These are phyloP conservation scores for Xylariomycetidae sp. DNA, from an alignment of 2,329 filamentous ascomycete species.

Conservation along the genomic window DNA sequence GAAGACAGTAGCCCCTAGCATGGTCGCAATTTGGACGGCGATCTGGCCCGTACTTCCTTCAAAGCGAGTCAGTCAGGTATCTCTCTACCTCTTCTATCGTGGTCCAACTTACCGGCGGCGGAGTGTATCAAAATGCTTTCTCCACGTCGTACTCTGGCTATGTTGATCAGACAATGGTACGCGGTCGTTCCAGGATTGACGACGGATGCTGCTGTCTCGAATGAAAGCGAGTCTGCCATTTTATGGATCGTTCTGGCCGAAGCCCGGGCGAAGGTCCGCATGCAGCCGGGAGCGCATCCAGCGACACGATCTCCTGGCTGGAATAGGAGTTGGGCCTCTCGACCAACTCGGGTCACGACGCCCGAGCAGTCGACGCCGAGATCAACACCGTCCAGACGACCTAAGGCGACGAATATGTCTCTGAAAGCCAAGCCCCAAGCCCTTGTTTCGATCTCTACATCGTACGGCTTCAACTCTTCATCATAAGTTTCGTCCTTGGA, in stretches of 20 bases:
- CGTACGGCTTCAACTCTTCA: not conserved
- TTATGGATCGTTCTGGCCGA: not conserved
- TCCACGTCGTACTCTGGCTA: not conserved
- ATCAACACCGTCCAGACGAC: not conserved
- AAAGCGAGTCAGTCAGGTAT: not conserved
- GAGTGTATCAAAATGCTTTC: not conserved
- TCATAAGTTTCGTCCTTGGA: not conserved
- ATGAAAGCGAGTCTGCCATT: not conserved
- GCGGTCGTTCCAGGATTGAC: not conserved
- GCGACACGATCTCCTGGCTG: slow-evolving; percentile 4
- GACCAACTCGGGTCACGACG: not conserved
- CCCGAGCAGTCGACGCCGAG: not conserved
- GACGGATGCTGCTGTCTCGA: not conserved
- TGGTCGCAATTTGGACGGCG: slow-evolving; percentile 1
- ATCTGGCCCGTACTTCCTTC: not conserved
- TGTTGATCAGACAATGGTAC: not conserved
- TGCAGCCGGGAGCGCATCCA: not conserved
- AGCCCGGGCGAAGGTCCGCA: not conserved
- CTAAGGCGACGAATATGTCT: not conserved
- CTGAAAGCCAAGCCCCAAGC: not conserved
- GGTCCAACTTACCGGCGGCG: not conserved
- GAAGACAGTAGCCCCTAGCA: slow-evolving; percentile 1
- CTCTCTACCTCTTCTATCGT: no score
- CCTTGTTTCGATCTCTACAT: not conserved
- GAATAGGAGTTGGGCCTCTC: not conserved